These are phyloP conservation scores for Sporisorium scitamineum DNA, from an alignment of 1,284 basidiomycete genomes.

Conservation along the genomic window DNA sequence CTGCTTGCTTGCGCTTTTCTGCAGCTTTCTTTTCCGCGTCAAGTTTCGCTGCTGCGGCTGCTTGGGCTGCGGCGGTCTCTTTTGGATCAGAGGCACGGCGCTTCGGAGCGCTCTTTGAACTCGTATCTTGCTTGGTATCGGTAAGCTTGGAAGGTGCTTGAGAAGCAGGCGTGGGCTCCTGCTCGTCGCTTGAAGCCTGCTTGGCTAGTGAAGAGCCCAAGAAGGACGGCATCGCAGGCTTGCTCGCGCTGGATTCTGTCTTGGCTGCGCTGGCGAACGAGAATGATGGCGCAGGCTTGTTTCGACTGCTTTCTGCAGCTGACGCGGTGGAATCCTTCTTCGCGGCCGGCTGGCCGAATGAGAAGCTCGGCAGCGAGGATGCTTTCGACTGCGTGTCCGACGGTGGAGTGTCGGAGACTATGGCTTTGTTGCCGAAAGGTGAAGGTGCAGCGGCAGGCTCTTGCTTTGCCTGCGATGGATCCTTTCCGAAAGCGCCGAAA, in stretches of 20 bases:
- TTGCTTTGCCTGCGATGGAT: not conserved
- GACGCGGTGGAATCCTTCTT: not conserved
- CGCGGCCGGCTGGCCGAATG: constrained; percentile 18
- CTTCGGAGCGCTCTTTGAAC: constrained; percentile 8
- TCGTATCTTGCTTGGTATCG: not conserved
- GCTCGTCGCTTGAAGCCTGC: not conserved
- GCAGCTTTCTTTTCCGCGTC: constrained; percentile 21
- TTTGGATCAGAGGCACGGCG: constrained; percentile 20
- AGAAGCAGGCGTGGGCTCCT: not conserved
- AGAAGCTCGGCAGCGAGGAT: constrained; percentile 25
- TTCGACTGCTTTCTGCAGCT: not conserved
- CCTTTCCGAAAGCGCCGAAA: constrained; percentile 18
- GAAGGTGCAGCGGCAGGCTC: not conserved
- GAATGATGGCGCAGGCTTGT: constrained; percentile 10
- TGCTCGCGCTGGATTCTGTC: not conserved
- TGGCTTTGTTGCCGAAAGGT: constrained; percentile 13
- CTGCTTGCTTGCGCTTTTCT: constrained; percentile 21
- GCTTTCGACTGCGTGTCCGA: constrained; percentile 8
- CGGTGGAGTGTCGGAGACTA: not conserved
- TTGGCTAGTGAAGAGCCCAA: constrained; percentile 19
- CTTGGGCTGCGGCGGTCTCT: constrained; percentile 17
- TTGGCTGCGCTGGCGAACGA: constrained; percentile 19
- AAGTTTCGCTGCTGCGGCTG: constrained; percentile 19
- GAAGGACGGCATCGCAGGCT: constrained; percentile 30
- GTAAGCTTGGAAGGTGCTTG: not conserved